Evolutionary conservation across 2,329 filamentous ascomycete genomes (phyloP).

Genomic region (Dactylonectria macrodidyma): DNA sequence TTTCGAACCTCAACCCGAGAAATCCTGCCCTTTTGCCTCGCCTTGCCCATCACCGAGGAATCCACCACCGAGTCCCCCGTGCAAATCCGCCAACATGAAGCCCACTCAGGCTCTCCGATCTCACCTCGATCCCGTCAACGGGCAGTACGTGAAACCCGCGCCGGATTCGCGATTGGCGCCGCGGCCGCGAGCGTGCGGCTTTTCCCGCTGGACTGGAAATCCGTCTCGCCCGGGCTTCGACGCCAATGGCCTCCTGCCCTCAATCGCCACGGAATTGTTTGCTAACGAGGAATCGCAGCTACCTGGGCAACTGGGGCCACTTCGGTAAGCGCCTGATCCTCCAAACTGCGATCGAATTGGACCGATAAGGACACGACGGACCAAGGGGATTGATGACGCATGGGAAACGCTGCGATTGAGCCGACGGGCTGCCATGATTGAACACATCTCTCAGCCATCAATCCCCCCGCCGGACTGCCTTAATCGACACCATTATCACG

Average conservation of each 20-base stretch:
- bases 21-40: conserved; percentile 49
- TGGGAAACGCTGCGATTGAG: conserved; percentile 38
- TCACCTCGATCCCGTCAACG: conserved; percentile 53
- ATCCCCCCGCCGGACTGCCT: not conserved
- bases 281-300: conserved; percentile 65
- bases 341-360: conserved; percentile 39
- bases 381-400: conserved; percentile 40
- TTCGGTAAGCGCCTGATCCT: conserved; percentile 73
- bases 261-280: conserved; percentile 27
- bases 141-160: conserved; percentile 52
- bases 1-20: conserved; percentile 46
- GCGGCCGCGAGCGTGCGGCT: conserved; percentile 48
- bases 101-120: conserved; percentile 57
- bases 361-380: conserved; percentile 41
- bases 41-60: conserved; percentile 46
- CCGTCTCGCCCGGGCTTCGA: conserved; percentile 18
- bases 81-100: conserved; percentile 55
- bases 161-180: conserved; percentile 38
- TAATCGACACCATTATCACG: conserved; percentile 12
- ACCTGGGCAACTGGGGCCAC: conserved; percentile 81
- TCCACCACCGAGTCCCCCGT: conserved; percentile 42
- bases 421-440: not conserved
- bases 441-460: conserved; percentile 14
- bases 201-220: conserved; percentile 46
- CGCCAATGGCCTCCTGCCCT: conserved; percentile 27